Evolutionary conservation across 2,329 filamentous ascomycete genomes (phyloP).

Genomic region (Aspergillus texensis): DNA sequence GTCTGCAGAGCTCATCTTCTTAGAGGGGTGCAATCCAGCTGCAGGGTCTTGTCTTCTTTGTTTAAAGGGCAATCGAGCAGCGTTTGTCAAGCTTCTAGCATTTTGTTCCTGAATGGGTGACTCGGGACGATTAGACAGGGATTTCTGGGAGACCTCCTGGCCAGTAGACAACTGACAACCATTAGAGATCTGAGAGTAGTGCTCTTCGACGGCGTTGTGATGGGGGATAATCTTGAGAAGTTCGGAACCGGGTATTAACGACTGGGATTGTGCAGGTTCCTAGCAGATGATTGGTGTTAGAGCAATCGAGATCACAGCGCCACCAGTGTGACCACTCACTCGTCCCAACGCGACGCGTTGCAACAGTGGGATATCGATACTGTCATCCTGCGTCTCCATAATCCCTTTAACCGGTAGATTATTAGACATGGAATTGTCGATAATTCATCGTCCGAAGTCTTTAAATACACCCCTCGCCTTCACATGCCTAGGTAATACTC

Average conservation of each 20-base stretch:
- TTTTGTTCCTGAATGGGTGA: conserved; percentile 20
- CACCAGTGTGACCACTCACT: conserved; percentile 38
- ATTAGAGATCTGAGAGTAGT: conserved; percentile 10
- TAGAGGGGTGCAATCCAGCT: conserved; percentile 21
- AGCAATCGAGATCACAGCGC: conserved; percentile 28
- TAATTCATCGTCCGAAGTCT: background rate
- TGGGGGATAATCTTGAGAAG: conserved; percentile 11
- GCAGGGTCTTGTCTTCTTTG: conserved; percentile 15
- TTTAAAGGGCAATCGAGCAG: conserved; percentile 17
- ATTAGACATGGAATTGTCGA: background rate
- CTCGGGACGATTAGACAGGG: conserved; percentile 10
- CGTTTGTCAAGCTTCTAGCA: conserved; percentile 22
- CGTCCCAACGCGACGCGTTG: conserved; percentile 46
- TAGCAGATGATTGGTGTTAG: conserved; percentile 30
- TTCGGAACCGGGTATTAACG: conserved; percentile 16
- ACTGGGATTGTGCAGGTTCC: conserved; percentile 35
- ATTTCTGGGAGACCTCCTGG: conserved; percentile 14
- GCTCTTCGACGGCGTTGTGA: conserved; percentile 1
- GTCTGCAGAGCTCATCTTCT: conserved; percentile 40
- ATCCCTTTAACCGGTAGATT: conserved; percentile 1
- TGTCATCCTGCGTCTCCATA: conserved; percentile 46
- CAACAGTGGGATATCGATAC: conserved; percentile 43
- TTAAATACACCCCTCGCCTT: background rate
- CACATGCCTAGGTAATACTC: background rate
- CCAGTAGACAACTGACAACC: conserved; percentile 10